Base-by-base conservation (phyloP, 23 red algal species). In the Chondrus crispus region DNA sequence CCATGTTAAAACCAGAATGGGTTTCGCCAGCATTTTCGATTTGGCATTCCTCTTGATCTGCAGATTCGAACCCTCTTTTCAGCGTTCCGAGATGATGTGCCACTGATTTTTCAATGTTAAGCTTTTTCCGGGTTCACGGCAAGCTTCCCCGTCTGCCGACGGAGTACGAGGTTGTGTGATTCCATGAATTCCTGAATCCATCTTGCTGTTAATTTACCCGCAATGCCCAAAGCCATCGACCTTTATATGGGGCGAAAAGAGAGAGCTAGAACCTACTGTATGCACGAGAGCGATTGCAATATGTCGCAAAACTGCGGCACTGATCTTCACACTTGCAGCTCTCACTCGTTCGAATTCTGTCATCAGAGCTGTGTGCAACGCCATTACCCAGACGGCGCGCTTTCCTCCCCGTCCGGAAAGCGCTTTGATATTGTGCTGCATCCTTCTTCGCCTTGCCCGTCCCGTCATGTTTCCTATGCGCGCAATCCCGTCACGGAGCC, bases 121-220 rank as follows among this genome's bases (percentile, higher is more conserved):
- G n/a, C n/a, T n/a, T n/a, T n/a, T n/a, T n/a, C n/a, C n/a, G n/a
- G n/a, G n/a, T n/a, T n/a, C n/a, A n/a, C n/a, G n/a, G 40, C 26
- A 50, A 82, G 52, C 41, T 82, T 82, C 5, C 78, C 78, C 29
- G 52, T 60, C 52, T 82, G 78, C n/a, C 6, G 44, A 18, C 45
- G 45, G 9, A 36, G 29, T 20, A 82, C 24, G 26, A 82, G 52
- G 5, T 38, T 53, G 42, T 62, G 5, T n/a, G 33, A 4, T 4
- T 58, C 55, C 78, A 82, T 82, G 28, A 82, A 82, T n/a, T 40
- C 4, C 30, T 60, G 48, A 35, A 60, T 38, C 78, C 78, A 62
- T 82, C n/a, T n/a, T n/a, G 8, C 5, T 82, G 39, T 50, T 30
- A 62, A 82, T 45, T 55, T 51, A 24, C n/a, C n/a, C n/a, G n/a